Percentiles rank a stretch among this genome's conserved stretches.
phyloP scores from a whole-genome alignment of 805 yeast species.

The Ogataea parapolymorpha region DNA sequence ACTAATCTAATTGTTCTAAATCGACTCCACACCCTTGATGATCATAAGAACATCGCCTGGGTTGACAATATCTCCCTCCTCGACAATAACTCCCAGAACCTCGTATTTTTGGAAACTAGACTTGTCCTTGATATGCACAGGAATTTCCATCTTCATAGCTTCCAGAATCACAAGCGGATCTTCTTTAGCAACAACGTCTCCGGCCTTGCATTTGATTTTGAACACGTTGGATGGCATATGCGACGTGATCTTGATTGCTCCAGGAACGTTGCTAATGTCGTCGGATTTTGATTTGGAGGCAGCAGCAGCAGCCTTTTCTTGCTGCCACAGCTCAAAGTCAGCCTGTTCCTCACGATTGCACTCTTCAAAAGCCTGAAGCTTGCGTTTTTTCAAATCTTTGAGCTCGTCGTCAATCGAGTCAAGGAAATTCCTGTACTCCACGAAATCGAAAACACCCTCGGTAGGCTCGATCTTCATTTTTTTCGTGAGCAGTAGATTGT shows the following conservation, averaged over 20 bases:
- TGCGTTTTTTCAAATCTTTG: slow-evolving; percentile 19
- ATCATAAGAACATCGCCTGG: slow-evolving; percentile 94
- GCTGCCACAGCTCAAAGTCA: slow-evolving; percentile 44
- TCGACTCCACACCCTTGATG: slow-evolving; percentile 4
- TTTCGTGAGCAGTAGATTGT: slow-evolving; percentile 31
- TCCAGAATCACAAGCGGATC: slow-evolving; percentile 86
- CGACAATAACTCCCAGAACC: slow-evolving; percentile 66
- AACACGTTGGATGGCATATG: slow-evolving; percentile 94
- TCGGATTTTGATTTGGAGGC: slow-evolving; percentile 4
- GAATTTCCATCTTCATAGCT: slow-evolving; percentile 96
- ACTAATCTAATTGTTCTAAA: too few relatives aligned
- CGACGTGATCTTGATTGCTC: slow-evolving; percentile 75
- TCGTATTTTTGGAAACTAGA: slow-evolving; percentile 65
- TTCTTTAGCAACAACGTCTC: slow-evolving; percentile 67
- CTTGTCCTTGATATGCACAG: slow-evolving; percentile 31
- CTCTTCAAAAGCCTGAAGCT: slow-evolving; percentile 77
- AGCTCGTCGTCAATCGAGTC: slow-evolving; percentile 28
- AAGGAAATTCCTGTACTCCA: slow-evolving; percentile 29
- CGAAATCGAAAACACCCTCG: slow-evolving; percentile 33
- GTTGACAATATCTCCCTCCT: slow-evolving; percentile 93
- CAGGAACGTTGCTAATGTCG: slow-evolving; percentile 44
- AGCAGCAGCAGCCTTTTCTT: slow-evolving; percentile 44
- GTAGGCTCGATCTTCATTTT: slow-evolving; percentile 28
- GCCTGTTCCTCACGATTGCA: slow-evolving; percentile 71
- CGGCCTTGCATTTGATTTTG: slow-evolving; percentile 85